These are phyloP conservation scores for Penicilliopsis zonata DNA, from an alignment of 495 filamentous ascomycete species.

Conservation along the genomic window DNA sequence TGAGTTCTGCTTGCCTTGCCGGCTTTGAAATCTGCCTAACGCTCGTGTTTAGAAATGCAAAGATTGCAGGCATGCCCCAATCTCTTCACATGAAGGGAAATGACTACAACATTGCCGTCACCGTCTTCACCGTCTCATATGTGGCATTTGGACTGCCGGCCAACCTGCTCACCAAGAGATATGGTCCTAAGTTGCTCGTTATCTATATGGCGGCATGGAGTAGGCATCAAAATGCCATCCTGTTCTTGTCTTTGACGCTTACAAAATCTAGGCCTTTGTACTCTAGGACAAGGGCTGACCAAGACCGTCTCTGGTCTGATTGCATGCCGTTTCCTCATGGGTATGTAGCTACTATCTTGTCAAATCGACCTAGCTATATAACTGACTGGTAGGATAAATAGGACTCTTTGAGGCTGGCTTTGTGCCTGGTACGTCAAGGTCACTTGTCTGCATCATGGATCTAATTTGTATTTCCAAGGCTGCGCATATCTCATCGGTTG, in stretches of 20 bases:
- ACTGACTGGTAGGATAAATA: too few relatives aligned
- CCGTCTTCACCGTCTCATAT: constrained; percentile 47
- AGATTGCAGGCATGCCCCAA: constrained; percentile 37
- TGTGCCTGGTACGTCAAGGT: constrained; percentile 27
- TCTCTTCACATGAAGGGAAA: constrained; percentile 35
- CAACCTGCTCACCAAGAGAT: constrained; percentile 50
- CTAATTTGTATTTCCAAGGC: constrained; percentile 4
- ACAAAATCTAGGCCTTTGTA: constrained; percentile 17
- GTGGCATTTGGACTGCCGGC: constrained; percentile 46
- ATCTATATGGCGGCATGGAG: constrained; percentile 39
- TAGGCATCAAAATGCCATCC: constrained; percentile 4
- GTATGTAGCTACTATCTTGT: constrained; percentile 9
- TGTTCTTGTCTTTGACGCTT: background rate
- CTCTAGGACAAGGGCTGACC: constrained; percentile 42
- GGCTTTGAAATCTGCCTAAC: background rate
- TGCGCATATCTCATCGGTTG: constrained; percentile 36
- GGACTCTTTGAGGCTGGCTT: constrained; percentile 37
- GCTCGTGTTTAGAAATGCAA: constrained; percentile 30
- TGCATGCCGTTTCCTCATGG: constrained; percentile 37
- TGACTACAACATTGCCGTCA: constrained; percentile 41
- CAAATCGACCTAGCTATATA: too few relatives aligned
- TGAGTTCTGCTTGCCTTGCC: constrained; percentile 6
- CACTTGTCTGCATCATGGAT: background rate
- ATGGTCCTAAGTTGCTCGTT: constrained; percentile 41
- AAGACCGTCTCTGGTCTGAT: constrained; percentile 34